phyloP scores from a whole-genome alignment of 2,329 filamentous ascomycete genomes.

The Pseudonectria buxi region DNA sequence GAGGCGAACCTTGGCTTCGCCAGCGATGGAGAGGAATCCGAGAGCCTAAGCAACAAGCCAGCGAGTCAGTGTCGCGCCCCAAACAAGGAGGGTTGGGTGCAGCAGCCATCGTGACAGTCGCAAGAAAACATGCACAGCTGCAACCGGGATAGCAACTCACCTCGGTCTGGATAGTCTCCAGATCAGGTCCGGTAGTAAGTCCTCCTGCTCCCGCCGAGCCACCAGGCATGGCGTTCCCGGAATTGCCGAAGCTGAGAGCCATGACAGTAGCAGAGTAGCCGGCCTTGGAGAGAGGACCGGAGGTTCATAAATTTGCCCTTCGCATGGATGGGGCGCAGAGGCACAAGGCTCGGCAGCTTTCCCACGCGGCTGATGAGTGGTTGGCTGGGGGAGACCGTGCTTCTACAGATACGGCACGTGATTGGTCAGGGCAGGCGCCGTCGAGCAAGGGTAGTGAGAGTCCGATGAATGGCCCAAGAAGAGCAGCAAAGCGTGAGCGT shows the following conservation, averaged over 20 bases:
- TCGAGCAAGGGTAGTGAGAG: conserved; percentile 3
- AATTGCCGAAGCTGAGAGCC: conserved; percentile 57
- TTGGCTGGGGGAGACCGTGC: conserved; percentile 18
- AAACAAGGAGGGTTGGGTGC: conserved; percentile 2
- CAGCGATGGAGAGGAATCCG: conserved; percentile 72
- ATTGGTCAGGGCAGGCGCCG: conserved; percentile 14
- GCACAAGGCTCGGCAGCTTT: conserved; percentile 15
- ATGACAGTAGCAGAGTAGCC: conserved; percentile 41
- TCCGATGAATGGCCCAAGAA: too few species aligned
- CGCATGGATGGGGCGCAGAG: conserved; percentile 16
- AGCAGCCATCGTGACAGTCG: conserved; percentile 8
- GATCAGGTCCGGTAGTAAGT: conserved; percentile 50
- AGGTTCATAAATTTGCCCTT: conserved; percentile 23
- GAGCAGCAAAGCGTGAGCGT: too few species aligned
- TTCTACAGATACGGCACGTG: conserved; percentile 6
- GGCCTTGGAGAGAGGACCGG: conserved; percentile 19
- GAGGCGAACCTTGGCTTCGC: conserved; percentile 76
- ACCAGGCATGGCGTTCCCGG: conserved; percentile 37
- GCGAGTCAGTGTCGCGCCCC: conserved; percentile 8
- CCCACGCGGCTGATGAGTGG: conserved; percentile 11
- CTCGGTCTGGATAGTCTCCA: conserved; percentile 77
- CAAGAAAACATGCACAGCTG: conserved; percentile 4
- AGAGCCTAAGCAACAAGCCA: conserved; percentile 46
- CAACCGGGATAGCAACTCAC: conserved; percentile 36
- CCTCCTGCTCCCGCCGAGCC: conserved; percentile 32